Evolutionary conservation across 768 basidiomycete genomes (phyloP).

Genomic region (Mycena haematopus): DNA sequence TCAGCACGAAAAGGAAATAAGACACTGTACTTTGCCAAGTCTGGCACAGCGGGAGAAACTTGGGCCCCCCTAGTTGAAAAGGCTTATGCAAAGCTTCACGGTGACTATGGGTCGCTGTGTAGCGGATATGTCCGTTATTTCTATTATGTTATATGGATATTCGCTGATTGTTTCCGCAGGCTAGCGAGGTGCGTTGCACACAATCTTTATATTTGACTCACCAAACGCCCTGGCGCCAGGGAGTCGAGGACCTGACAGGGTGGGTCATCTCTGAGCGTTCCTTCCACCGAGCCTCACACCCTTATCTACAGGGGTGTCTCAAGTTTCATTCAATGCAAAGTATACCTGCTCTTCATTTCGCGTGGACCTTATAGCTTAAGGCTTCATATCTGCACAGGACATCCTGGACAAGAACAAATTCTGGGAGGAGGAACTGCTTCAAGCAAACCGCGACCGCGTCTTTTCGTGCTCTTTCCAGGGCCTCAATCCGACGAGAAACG

Average conservation of each 20-base stretch:
- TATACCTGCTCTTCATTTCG: conserved; percentile 11
- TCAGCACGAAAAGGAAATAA: conserved; percentile 41
- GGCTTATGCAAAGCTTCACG: conserved; percentile 43
- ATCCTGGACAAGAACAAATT: conserved; percentile 40
- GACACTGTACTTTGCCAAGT: conserved; percentile 41
- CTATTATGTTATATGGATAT: not conserved
- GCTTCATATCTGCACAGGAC: conserved; percentile 30
- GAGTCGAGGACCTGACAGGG: conserved; percentile 27
- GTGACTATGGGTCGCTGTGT: conserved; percentile 38
- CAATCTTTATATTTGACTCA: not conserved
- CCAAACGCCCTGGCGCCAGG: not conserved
- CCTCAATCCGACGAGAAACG: conserved; percentile 24
- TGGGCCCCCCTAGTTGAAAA: conserved; percentile 38
- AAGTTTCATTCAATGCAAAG: conserved; percentile 28
- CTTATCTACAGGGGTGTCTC: conserved; percentile 24
- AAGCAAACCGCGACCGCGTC: conserved; percentile 37
- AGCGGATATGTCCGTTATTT: conserved; percentile 32
- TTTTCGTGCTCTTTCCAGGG: conserved; percentile 37
- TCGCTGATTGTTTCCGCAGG: conserved; percentile 31
- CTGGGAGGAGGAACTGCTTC: conserved; percentile 38
- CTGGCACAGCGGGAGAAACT: conserved; percentile 38
- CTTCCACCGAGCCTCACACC: not conserved
- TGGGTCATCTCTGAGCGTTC: not conserved
- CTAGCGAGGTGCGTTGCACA: conserved; percentile 35
- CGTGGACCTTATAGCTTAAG: not conserved